Evolutionary conservation across 306 rosid genomes (phyloP).

Genomic region (Begonia loranthoides): DNA sequence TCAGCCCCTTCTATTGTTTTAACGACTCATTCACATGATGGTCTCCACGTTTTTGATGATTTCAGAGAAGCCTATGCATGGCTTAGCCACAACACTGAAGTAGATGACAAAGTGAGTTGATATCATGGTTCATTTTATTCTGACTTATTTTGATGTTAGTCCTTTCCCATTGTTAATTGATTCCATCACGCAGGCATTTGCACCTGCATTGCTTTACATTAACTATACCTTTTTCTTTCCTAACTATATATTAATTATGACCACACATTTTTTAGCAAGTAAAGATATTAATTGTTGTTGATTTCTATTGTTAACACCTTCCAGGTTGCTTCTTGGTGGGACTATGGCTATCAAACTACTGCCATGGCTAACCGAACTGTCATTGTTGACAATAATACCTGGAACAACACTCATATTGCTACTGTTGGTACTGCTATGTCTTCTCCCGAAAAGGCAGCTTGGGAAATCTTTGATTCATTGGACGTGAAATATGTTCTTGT

Average conservation of each 20-base stretch:
- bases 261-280: too few relatives aligned
- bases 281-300: too few relatives aligned
- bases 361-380: slow-evolving; percentile 99
- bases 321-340: slow-evolving; percentile 99
- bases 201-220: too few relatives aligned
- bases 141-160: slow-evolving; percentile 2
- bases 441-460: slow-evolving; percentile 98
- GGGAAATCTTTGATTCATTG: slow-evolving; percentile 95
- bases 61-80: slow-evolving; percentile 98
- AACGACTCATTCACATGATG: slow-evolving; percentile 71
- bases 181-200: neutral
- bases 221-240: too few relatives aligned
- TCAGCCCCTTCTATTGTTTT: slow-evolving; percentile 98
- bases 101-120: slow-evolving; percentile 83
- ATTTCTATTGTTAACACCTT: slow-evolving; percentile 8
- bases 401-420: slow-evolving; percentile 99
- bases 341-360: slow-evolving; percentile 98
- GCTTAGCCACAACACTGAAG: slow-evolving; percentile 97
- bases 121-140: neutral
- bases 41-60: slow-evolving; percentile 97
- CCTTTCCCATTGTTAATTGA: neutral
- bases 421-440: slow-evolving; percentile 99
- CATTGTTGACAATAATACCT: slow-evolving; percentile 96
- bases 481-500: slow-evolving; percentile 98
- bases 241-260: too few relatives aligned